A percentile compares a stretch with the other conserved stretches of the same genome.
These are phyloP conservation scores for Fusarium sororula DNA, from an alignment of 2,329 filamentous ascomycete species.

Conservation along the genomic window DNA sequence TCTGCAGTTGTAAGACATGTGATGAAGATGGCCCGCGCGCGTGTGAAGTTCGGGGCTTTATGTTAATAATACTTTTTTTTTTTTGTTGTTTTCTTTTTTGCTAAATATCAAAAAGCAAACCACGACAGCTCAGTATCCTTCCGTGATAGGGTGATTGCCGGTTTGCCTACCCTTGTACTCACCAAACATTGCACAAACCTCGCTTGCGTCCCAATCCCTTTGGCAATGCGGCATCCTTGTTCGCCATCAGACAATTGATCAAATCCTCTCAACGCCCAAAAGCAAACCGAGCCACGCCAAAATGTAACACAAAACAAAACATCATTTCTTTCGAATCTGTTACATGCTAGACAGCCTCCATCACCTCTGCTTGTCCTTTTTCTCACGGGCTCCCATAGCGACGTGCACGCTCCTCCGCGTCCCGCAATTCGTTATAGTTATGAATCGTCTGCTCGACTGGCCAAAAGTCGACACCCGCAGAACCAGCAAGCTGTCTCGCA, in stretches of 20 bases:
- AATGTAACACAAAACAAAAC: no score
- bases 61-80: no score
- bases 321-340: accelerated
- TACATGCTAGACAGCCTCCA: background rate
- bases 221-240: background rate
- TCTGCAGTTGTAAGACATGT: background rate
- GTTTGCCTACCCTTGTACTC: background rate
- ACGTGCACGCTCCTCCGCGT: background rate
- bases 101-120: background rate
- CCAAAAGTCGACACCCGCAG: background rate
- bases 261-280: background rate
- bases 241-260: background rate
- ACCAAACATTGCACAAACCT: accelerated
- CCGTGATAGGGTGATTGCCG: no score
- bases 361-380: no score
- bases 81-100: no score
- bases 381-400: no score
- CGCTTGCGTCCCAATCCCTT: background rate
- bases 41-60: accelerated
- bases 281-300: no score
- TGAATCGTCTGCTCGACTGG: background rate
- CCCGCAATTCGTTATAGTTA: accelerated
- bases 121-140: accelerated
- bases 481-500: background rate
- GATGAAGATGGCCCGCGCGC: accelerated